Evolutionary conservation across 495 filamentous ascomycete species (phyloP).

Genomic region (Lasiosphaeris hirsuta): DNA sequence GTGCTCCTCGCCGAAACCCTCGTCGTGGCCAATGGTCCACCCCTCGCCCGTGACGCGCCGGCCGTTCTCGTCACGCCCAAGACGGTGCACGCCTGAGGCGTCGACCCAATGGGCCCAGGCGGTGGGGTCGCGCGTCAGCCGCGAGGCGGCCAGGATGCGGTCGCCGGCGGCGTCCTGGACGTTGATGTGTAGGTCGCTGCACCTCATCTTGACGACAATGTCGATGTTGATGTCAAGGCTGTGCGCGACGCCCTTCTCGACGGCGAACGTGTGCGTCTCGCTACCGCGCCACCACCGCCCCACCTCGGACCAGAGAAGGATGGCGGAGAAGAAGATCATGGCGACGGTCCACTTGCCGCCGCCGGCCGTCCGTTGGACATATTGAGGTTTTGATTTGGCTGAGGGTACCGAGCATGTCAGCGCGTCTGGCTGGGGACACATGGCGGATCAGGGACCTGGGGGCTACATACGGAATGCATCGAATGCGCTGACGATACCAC

Average conservation of each 20-base stretch:
- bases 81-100: slow-evolving; percentile 60
- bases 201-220: slow-evolving; percentile 87
- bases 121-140: slow-evolving; percentile 72
- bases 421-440: not conserved
- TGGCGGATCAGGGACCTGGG: not conserved
- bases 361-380: slow-evolving; percentile 72
- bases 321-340: slow-evolving; percentile 65
- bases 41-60: slow-evolving; percentile 50
- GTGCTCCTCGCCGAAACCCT: slow-evolving; percentile 64
- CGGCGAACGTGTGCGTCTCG: slow-evolving; percentile 84
- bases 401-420: slow-evolving; percentile 26
- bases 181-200: slow-evolving; percentile 86
- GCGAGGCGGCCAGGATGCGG: slow-evolving; percentile 75
- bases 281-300: slow-evolving; percentile 76
- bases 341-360: slow-evolving; percentile 92
- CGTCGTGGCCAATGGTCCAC: slow-evolving; percentile 52
- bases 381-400: slow-evolving; percentile 97
- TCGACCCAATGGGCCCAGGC: slow-evolving; percentile 80
- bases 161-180: slow-evolving; percentile 95
- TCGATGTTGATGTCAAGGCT: slow-evolving; percentile 92
- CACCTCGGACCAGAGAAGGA: slow-evolving; percentile 75
- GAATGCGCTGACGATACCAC: slow-evolving; percentile 73
- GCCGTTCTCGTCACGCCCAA: slow-evolving; percentile 52
- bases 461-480: slow-evolving; percentile 88
- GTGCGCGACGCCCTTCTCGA: slow-evolving; percentile 89